These are phyloP conservation scores for Funneliformis geosporum DNA, from an alignment of 192 early-diverging fungal species.

Conservation along the genomic window DNA sequence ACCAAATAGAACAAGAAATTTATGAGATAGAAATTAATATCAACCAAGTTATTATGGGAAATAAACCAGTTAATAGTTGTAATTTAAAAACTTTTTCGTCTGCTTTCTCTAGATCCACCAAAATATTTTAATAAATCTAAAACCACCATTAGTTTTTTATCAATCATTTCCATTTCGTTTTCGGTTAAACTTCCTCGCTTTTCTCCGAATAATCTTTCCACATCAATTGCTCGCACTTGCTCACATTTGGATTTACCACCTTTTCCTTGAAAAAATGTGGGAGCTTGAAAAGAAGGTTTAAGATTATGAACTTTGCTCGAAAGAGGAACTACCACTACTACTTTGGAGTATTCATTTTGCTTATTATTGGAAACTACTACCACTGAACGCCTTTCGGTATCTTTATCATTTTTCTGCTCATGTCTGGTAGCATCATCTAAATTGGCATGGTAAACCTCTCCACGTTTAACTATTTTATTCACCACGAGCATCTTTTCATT, in stretches of 20 bases:
- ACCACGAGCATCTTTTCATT: not conserved
- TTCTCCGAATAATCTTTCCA: not conserved
- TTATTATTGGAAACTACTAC: slow-evolving; percentile 16
- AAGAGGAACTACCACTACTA: not conserved
- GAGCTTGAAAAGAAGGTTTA: slow-evolving; percentile 1
- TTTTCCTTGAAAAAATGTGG: not conserved
- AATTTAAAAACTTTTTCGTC: too few relatives aligned
- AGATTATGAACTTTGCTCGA: not conserved
- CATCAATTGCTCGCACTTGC: slow-evolving; percentile 6
- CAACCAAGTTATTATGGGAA: too few relatives aligned
- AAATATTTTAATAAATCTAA: slow-evolving; percentile 17
- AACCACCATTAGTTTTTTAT: not conserved
- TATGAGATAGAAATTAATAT: too few relatives aligned
- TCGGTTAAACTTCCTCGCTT: not conserved
- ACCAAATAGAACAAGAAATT: too few relatives aligned
- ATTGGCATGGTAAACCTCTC: not conserved
- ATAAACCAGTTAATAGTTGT: too few relatives aligned
- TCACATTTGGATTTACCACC: not conserved
- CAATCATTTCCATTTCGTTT: not conserved
- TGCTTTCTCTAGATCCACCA: too few relatives aligned
- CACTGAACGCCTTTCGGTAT: not conserved
- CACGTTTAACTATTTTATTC: not conserved
- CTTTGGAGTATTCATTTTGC: not conserved
- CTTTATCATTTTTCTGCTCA: slow-evolving; percentile 13
- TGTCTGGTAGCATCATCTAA: not conserved